phyloP scores from a whole-genome alignment of 2,329 filamentous ascomycete genomes.

The Intubia oerlemansii region DNA sequence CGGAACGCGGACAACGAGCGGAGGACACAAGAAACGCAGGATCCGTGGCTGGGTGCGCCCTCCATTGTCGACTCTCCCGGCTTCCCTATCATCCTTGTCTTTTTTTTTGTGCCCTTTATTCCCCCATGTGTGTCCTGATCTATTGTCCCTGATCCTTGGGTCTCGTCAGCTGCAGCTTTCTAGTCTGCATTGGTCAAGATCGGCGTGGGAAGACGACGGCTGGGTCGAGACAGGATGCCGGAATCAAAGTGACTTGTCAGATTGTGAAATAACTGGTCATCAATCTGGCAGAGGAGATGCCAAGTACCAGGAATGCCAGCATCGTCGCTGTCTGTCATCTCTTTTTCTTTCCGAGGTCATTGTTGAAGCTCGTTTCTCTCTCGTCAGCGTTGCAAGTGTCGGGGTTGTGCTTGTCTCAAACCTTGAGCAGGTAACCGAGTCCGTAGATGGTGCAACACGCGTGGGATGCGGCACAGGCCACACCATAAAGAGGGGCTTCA shows the following conservation, averaged over 20 bases:
- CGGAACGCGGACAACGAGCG: neutral
- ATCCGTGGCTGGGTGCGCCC: neutral
- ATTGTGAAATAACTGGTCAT: no score
- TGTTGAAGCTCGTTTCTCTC: neutral
- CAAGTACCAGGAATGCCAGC: neutral
- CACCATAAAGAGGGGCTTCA: no score
- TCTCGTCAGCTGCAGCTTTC: neutral
- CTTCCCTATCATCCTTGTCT: neutral
- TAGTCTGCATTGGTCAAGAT: neutral
- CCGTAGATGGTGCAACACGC: no score
- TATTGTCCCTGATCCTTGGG: no score
- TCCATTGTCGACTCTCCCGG: neutral
- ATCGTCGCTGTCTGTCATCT: neutral
- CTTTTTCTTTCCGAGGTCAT: neutral
- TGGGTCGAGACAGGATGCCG: neutral
- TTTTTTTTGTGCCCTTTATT: no score
- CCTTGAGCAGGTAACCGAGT: slow-evolving; percentile 4
- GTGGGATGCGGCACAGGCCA: no score
- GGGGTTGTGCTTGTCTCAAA: slow-evolving; percentile 3
- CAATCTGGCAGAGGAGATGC: neutral
- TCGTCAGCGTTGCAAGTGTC: neutral
- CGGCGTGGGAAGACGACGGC: neutral
- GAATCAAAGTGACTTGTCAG: no score
- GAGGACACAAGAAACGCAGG: neutral
- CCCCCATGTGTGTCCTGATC: no score